These are phyloP conservation scores for Leishmania braziliensis DNA, from an alignment of 208 protist species.

Conservation along the genomic window DNA sequence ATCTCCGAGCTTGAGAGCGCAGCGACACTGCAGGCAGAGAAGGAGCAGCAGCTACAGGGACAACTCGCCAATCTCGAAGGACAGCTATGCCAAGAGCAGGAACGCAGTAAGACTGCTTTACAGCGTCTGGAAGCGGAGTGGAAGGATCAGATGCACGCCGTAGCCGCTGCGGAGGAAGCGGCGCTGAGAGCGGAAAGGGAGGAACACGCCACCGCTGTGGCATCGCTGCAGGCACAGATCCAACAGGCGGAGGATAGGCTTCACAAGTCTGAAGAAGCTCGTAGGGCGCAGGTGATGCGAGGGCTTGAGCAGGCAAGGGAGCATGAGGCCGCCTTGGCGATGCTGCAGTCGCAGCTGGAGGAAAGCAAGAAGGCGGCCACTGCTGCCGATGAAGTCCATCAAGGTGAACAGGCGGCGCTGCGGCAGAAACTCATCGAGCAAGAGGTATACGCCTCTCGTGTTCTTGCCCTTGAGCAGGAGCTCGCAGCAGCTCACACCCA, in stretches of 20 bases:
- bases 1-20: slow-evolving; percentile 7
- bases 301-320: not conserved
- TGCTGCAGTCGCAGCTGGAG: slow-evolving; percentile 10
- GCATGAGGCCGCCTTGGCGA: slow-evolving; percentile 6
- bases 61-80: not conserved
- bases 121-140: not conserved
- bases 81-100: slow-evolving; percentile 8
- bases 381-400: not conserved
- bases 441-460: not conserved
- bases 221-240: not conserved
- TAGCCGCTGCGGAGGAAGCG: not conserved
- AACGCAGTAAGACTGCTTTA: not conserved
- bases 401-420: not conserved
- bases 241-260: not conserved
- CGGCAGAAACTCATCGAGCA: not conserved
- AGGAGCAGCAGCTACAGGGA: not conserved
- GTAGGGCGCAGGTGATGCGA: not conserved
- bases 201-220: not conserved
- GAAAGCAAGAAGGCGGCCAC: not conserved
- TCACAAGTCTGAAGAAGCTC: slow-evolving; percentile 18
- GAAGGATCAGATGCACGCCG: not conserved
- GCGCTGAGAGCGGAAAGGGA: not conserved
- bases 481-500: not conserved
- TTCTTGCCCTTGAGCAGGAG: not conserved
- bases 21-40: not conserved